Evolutionary conservation across 495 filamentous ascomycete species (phyloP), one percentile per base, ranked within the genome.

Genomic region (Pyrenopolyporus hunteri): DNA sequence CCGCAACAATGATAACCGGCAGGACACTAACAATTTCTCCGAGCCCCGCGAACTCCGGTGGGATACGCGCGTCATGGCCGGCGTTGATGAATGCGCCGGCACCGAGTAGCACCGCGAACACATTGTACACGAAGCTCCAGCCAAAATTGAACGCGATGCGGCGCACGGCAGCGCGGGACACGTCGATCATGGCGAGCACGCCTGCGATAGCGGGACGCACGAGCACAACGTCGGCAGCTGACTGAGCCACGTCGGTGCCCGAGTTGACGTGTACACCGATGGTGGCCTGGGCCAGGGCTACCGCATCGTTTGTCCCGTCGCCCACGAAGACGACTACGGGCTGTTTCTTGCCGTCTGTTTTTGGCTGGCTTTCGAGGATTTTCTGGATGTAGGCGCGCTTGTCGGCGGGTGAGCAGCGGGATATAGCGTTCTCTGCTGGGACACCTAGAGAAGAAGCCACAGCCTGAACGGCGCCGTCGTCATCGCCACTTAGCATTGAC

Each of bases 231-330:
- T 93, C 88, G 0, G 89, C 87, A 7, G 87, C 89, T 13, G 77
- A 81, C 54, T 83, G 70, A 6, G 90, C 86, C 3, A 92, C 77
- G 39, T 91, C 88, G 0, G 78, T 85, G 25, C 82, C 83, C 7
- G 49, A 57, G 68, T 82, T 83, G 58, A 89, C 81, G 63, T 90
- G 87, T 2, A 92, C 72, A 43, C 90, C 90, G 57, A 94, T 83
- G 20, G 83, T 83, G n/a, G 90, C 88, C 63, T 84, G 80, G 2
- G 87, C 82, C 4, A 94, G 79, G 1, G 90, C 89, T 9, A 86
- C 76, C 0, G 90, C 88, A 68, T 93, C 90, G 71, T 94, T 94
- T 3, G 88, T 90, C 6, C 90, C 90, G 64, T 94, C 90, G 36
- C 90, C 90, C 61, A 81, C 80, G 72, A 93, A 92, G 13, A 92